A percentile compares a stretch with the other conserved stretches of the same genome.
Evolutionary conservation across 169 alveolate species (phyloP).

Genomic region (Plasmodium vivax): DNA sequence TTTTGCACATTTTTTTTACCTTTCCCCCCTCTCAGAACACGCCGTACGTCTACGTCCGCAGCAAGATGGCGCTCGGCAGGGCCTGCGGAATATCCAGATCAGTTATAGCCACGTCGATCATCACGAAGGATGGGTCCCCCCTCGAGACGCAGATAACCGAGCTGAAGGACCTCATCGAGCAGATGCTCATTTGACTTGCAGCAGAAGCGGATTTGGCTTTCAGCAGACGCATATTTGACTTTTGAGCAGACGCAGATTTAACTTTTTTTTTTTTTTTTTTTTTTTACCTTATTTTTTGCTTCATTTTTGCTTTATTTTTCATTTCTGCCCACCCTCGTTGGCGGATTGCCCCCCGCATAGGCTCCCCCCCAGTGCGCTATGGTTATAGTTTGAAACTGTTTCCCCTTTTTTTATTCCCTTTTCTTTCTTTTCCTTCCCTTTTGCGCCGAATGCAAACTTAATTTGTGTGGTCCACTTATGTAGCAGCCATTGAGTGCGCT

Average conservation of each 20-base stretch:
- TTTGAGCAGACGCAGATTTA: neutral
- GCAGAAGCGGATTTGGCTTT: too few species aligned
- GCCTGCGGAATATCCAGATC: conserved; percentile 99
- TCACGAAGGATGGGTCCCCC: conserved; percentile 95
- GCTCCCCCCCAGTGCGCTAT: neutral
- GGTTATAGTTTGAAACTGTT: neutral
- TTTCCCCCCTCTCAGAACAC: conserved; percentile 89
- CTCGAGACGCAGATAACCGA: conserved; percentile 95
- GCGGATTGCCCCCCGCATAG: neutral
- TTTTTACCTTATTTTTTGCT: neutral
- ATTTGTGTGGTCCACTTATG: neutral
- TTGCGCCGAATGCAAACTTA: neutral
- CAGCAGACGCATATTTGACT: conserved; percentile 90
- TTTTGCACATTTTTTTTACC: neutral
- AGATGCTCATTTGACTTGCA: conserved; percentile 90
- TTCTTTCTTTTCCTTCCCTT: neutral
- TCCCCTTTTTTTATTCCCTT: neutral
- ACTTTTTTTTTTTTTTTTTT: neutral
- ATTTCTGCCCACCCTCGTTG: neutral
- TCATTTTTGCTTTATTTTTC: neutral
- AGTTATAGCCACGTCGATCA: conserved; percentile 97
- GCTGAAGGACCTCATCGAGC: conserved; percentile 97
- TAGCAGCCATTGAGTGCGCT: neutral
- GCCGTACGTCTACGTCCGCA: conserved; percentile 97
- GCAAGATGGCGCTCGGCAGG: conserved; percentile 97